Conservation (phyloP, 1,139 yeast genomes). For the Magnusiomyces tetraspermus region DNA sequence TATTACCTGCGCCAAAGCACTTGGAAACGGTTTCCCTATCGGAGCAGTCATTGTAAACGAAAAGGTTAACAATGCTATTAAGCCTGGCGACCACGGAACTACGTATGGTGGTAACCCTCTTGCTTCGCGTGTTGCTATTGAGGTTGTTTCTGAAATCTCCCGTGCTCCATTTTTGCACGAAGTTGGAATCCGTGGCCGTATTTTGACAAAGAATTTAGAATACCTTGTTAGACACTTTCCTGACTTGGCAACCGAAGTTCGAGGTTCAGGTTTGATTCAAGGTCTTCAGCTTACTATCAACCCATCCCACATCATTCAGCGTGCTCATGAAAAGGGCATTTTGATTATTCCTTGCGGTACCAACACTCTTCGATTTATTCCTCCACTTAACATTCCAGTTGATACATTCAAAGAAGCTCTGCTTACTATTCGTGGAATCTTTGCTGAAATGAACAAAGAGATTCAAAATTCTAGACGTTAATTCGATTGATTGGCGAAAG, state of each 20-base stretch:
- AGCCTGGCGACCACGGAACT: constrained; percentile 95
- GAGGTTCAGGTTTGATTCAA: constrained; percentile 81
- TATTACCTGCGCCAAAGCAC: constrained; percentile 86
- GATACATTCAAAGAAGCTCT: constrained; percentile 63
- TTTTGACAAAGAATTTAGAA: constrained; percentile 43
- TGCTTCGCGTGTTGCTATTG: constrained; percentile 71
- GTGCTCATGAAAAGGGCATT: constrained; percentile 70
- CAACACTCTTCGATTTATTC: constrained; percentile 81
- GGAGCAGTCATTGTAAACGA: constrained; percentile 89
- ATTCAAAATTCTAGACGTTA: too few relatives aligned
- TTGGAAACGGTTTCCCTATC: constrained; percentile 96
- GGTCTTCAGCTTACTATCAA: constrained; percentile 70
- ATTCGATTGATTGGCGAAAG: too few relatives aligned
- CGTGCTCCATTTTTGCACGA: constrained; percentile 47
- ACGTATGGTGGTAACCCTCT: constrained; percentile 97
- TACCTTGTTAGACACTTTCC: constrained; percentile 49
- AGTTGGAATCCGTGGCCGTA: constrained; percentile 51
- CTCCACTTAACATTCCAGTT: constrained; percentile 77
- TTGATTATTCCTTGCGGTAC: constrained; percentile 84
- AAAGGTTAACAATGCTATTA: constrained; percentile 57
- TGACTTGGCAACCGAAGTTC: constrained; percentile 45
- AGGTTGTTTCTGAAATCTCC: constrained; percentile 61
- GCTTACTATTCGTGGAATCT: constrained; percentile 17
- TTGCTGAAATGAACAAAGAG: constrained; percentile 8
- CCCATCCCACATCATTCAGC: constrained; percentile 54